These are phyloP conservation scores for Aspergillus bertholletiae DNA, from an alignment of 495 filamentous ascomycete genomes.

Conservation along the genomic window DNA sequence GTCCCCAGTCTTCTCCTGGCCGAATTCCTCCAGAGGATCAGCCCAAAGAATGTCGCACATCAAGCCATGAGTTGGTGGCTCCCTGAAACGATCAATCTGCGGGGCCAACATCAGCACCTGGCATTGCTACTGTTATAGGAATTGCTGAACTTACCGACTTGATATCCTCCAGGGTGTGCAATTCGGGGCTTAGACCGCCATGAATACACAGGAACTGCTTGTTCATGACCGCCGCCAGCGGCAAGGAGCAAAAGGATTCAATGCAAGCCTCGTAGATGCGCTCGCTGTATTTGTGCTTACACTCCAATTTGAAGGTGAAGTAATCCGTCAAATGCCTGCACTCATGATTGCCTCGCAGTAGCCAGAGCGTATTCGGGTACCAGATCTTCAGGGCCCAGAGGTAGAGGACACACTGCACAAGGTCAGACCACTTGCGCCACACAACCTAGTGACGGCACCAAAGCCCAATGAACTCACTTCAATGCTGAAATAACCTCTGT, in stretches of 20 bases:
- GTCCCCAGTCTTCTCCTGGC: constrained; percentile 95
- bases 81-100: constrained; percentile 95
- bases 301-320: constrained; percentile 99
- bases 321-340: constrained; percentile 98
- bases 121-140: neutral
- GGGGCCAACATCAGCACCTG: constrained; percentile 1
- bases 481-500: constrained; percentile 97
- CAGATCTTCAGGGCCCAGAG: constrained; percentile 98
- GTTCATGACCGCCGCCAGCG: constrained; percentile 97
- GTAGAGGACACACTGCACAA: constrained; percentile 78
- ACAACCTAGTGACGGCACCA: neutral
- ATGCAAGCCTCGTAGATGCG: constrained; percentile 96
- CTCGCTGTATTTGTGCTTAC: constrained; percentile 98
- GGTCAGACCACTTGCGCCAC: constrained; percentile 13
- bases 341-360: constrained; percentile 96
- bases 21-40: constrained; percentile 98
- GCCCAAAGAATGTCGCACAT: constrained; percentile 99
- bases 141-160: constrained; percentile 60
- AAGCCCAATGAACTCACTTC: constrained; percentile 52
- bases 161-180: constrained; percentile 92
- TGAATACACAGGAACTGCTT: constrained; percentile 99
- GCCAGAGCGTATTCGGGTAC: constrained; percentile 96
- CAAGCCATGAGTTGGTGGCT: constrained; percentile 92
- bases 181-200: constrained; percentile 89
- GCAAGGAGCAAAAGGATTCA: constrained; percentile 93